Base-by-base conservation (phyloP, 495 filamentous ascomycete genomes). In the Xylaria castorea region DNA sequence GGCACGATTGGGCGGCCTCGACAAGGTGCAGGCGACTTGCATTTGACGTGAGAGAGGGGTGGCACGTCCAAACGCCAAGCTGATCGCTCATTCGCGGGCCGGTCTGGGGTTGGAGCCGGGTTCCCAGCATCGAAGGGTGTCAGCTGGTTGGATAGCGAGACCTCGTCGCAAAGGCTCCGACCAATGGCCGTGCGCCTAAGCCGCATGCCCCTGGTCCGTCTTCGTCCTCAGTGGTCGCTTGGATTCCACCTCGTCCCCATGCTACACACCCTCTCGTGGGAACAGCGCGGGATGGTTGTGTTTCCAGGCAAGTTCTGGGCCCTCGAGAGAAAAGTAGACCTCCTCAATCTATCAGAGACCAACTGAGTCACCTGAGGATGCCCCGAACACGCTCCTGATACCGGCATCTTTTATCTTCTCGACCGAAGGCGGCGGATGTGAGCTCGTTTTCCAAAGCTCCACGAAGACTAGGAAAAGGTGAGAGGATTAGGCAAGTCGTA, bases 71-170 rank as follows among this genome's bases (percentile, higher is more conserved):
- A 30, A 30, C 58, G 77, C 73, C 76, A 79, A 78, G 74, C 72
- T 57, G 42, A 67, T 58, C 75, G 63, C 74, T 78, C 76, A 79
- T 79, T 79, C 72, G 78, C 74, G 74, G 76, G 77, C 70, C 71
- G 74, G 67, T 79, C 74, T 79, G 71, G 75, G 78, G 74, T 75
- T 74, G 73, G 63, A 63, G 63, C 71, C 76, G 72, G 76, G 72
- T 71, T 69, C 72, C 75, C 71, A 74, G 64, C 68, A 71, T 67
- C 64, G 55, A 75, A 72, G 74, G 60, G 76, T 79, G 78, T 79
- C 78, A 79, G 76, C 78, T 79, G 78, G 78, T 79, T 79, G 78
- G 78, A 69, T 72, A 68, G 74, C 76, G 63, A 75, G 76, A 78
- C 76, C 71, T 79, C 76, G 73, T 74, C 55, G 72, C 73, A 76